Conservation (phyloP, 2,329 filamentous ascomycete species). For the Epichloe typhina region DNA sequence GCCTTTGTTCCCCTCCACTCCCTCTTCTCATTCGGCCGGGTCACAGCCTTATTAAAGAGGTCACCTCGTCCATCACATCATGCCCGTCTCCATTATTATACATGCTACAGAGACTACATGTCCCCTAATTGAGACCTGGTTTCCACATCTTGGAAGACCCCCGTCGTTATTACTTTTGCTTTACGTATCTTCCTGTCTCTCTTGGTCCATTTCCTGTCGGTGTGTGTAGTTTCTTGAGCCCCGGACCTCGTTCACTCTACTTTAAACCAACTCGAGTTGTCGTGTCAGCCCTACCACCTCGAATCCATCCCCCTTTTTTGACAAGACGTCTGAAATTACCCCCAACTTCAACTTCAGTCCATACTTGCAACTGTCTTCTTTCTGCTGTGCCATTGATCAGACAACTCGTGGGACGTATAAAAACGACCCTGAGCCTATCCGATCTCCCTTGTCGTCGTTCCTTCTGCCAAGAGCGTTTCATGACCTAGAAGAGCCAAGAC, state of each 20-base stretch:
- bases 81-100: not conserved
- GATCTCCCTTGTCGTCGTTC: not conserved
- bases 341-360: not conserved
- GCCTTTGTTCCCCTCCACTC: not conserved
- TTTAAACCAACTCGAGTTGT: not conserved
- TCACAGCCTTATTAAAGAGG: not conserved
- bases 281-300: conserved; percentile 4
- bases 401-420: not conserved
- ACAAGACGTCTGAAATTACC: not conserved
- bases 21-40: conserved; percentile 1
- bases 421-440: not conserved
- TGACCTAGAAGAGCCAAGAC: too few relatives aligned
- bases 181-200: not conserved
- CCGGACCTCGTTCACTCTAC: not conserved
- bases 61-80: not conserved
- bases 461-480: not conserved
- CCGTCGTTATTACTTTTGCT: not conserved
- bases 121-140: not conserved
- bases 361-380: not conserved
- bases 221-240: not conserved
- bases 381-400: not conserved
- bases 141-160: conserved; percentile 4
- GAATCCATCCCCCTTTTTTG: not conserved
- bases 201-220: not conserved
- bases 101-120: not conserved